phyloP scores from a whole-genome alignment of 371 early-diverging fungal genomes.

The Coemansia sp. region DNA sequence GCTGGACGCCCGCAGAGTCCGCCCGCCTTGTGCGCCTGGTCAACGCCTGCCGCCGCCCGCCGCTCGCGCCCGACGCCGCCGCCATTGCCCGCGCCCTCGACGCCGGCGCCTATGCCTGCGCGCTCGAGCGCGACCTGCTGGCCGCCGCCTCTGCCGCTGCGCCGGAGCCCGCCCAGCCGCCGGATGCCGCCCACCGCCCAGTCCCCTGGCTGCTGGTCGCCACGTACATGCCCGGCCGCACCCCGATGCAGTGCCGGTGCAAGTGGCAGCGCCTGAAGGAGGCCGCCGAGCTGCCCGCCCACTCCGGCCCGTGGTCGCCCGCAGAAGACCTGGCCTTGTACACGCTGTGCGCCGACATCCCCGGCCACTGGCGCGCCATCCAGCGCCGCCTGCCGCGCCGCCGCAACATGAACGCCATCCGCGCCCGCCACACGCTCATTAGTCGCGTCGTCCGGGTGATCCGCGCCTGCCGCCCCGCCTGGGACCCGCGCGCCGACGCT shows the following conservation, averaged over 20 bases:
- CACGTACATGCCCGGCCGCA: slow-evolving; percentile 17
- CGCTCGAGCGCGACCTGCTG: no score
- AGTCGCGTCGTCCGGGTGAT: slow-evolving; percentile 23
- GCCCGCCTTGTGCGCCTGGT: background rate
- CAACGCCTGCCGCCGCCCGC: background rate
- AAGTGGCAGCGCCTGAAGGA: slow-evolving; percentile 6
- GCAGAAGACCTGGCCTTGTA: slow-evolving; percentile 36
- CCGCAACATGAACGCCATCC: background rate
- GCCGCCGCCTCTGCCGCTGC: no score
- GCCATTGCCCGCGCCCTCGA: no score
- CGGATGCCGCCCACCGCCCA: background rate
- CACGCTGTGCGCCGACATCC: slow-evolving; percentile 1
- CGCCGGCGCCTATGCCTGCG: no score
- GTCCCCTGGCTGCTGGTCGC: slow-evolving; percentile 23
- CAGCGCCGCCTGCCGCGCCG: slow-evolving; percentile 8
- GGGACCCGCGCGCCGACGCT: slow-evolving; percentile 36
- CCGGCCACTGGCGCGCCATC: slow-evolving; percentile 15
- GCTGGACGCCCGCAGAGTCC: slow-evolving; percentile 16
- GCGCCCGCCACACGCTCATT: slow-evolving; percentile 7
- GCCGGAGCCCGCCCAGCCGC: no score
- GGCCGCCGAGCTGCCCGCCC: background rate
- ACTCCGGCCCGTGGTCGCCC: slow-evolving; percentile 24
- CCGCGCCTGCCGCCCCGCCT: slow-evolving; percentile 14
- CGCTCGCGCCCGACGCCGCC: background rate
- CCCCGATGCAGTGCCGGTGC: slow-evolving; percentile 18